phyloP scores from a whole-genome alignment of 2,329 filamentous ascomycete genomes.

The Aspergillus fischeri region DNA sequence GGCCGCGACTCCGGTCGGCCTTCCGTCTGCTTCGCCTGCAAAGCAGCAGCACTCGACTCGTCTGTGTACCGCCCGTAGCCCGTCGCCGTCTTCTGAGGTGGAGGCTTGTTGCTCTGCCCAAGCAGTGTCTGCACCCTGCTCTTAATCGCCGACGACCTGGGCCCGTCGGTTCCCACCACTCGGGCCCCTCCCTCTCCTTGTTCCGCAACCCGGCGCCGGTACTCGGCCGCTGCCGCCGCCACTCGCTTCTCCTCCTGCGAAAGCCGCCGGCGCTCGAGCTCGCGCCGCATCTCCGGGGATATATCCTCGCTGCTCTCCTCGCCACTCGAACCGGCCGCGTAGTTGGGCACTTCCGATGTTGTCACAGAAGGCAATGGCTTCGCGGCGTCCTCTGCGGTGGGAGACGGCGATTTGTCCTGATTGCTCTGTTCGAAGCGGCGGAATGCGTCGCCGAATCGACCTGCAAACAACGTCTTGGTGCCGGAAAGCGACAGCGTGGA shows the following conservation, averaged over 20 bases:
- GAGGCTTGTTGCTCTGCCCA: constrained; percentile 64
- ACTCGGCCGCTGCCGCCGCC: constrained; percentile 82
- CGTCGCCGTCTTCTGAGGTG: constrained; percentile 67
- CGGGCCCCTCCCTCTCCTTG: constrained; percentile 49
- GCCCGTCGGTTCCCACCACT: constrained; percentile 46
- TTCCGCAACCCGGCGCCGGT: constrained; percentile 68
- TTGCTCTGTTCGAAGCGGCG: constrained; percentile 73
- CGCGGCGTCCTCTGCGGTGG: constrained; percentile 43
- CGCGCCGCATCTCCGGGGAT: constrained; percentile 82
- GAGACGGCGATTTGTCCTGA: constrained; percentile 31
- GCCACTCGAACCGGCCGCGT: constrained; percentile 62
- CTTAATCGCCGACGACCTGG: constrained; percentile 79
- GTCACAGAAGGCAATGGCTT: constrained; percentile 63
- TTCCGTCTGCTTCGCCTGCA: constrained; percentile 38
- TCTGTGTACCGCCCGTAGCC: constrained; percentile 88
- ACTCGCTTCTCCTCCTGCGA: constrained; percentile 88
- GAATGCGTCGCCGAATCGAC: constrained; percentile 90
- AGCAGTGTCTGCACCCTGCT: constrained; percentile 83
- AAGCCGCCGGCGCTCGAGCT: constrained; percentile 76
- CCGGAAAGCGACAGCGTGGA: constrained; percentile 64
- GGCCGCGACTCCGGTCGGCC: constrained; percentile 16
- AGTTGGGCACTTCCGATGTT: constrained; percentile 69
- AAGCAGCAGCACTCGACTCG: constrained; percentile 26
- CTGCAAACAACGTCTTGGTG: constrained; percentile 77
- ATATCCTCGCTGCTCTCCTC: constrained; percentile 66